Percentiles rank a stretch among this genome's conserved stretches.
Evolutionary conservation across 176 grass and related monocot species (phyloP).

Genomic region (Echinochloa phyllopogon): DNA sequence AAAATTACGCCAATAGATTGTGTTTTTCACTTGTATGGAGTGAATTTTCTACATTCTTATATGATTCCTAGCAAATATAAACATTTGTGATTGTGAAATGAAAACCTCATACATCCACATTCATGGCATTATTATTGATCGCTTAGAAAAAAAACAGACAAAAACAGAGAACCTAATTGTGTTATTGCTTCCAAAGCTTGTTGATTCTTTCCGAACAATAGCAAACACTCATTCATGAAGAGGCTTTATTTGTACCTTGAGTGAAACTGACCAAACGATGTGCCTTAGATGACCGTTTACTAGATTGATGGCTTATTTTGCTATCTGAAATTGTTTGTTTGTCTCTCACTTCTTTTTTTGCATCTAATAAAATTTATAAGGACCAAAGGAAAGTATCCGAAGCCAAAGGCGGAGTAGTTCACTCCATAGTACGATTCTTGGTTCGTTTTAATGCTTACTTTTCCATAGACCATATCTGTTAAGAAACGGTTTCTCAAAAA

Average conservation of each 20-base stretch:
- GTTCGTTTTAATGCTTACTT: background rate
- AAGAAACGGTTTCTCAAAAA: conserved; percentile 23
- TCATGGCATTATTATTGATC: background rate
- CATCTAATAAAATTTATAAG: background rate
- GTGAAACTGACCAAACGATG: background rate
- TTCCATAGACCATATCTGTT: background rate
- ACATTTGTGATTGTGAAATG: background rate
- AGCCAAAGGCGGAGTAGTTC: conserved; percentile 4
- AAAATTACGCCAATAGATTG: background rate
- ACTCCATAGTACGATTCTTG: background rate
- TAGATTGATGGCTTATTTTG: background rate
- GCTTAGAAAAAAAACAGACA: background rate
- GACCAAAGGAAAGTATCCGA: background rate
- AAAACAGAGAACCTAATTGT: background rate
- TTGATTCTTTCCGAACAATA: background rate
- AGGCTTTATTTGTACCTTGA: background rate
- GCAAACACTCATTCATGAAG: background rate
- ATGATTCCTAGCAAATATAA: background rate
- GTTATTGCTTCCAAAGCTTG: background rate
- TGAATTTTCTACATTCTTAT: conserved; percentile 10
- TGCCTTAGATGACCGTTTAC: background rate
- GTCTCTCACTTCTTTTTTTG: background rate
- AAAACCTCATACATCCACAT: background rate
- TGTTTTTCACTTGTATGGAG: background rate
- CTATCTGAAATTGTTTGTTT: background rate